phyloP scores from a whole-genome alignment of 192 early-diverging fungal species.

The Coemansia sp. region DNA sequence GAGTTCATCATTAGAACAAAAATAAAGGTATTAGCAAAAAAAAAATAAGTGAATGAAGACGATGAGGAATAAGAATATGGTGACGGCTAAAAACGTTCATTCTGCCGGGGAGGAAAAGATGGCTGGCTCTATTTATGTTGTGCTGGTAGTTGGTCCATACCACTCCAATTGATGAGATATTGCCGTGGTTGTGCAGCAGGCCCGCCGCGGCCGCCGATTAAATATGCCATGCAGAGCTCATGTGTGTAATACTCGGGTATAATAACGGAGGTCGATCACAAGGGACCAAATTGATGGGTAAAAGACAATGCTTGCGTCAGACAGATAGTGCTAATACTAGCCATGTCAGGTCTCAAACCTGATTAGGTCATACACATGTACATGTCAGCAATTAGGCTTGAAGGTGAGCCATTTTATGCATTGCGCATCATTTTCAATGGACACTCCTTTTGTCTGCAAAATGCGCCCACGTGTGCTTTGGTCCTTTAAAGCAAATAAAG shows the following conservation, averaged over 20 bases:
- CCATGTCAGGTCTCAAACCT: not conserved
- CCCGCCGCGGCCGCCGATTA: not conserved
- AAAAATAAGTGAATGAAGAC: not conserved
- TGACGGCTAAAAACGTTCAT: not conserved
- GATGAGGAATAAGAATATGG: not conserved
- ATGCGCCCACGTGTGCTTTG: not conserved
- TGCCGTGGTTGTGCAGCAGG: slow-evolving; percentile 7
- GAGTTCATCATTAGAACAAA: not conserved
- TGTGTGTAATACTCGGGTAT: slow-evolving; percentile 9
- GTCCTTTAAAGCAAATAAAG: not conserved
- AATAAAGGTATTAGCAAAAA: not conserved
- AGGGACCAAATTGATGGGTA: not conserved
- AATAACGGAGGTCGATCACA: not conserved
- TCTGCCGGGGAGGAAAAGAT: not conserved
- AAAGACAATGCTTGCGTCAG: not conserved
- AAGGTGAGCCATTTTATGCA: not conserved
- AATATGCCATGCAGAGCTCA: not conserved
- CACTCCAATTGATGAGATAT: not conserved
- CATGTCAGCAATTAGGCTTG: not conserved
- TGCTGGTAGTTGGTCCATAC: not conserved
- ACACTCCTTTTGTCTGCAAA: not conserved
- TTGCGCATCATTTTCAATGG: not conserved
- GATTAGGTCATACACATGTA: not conserved
- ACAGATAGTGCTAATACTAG: not conserved
- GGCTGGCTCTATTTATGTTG: not conserved